phyloP scores from a whole-genome alignment of 2,329 filamentous ascomycete genomes.

The Diaporthe sp. region DNA sequence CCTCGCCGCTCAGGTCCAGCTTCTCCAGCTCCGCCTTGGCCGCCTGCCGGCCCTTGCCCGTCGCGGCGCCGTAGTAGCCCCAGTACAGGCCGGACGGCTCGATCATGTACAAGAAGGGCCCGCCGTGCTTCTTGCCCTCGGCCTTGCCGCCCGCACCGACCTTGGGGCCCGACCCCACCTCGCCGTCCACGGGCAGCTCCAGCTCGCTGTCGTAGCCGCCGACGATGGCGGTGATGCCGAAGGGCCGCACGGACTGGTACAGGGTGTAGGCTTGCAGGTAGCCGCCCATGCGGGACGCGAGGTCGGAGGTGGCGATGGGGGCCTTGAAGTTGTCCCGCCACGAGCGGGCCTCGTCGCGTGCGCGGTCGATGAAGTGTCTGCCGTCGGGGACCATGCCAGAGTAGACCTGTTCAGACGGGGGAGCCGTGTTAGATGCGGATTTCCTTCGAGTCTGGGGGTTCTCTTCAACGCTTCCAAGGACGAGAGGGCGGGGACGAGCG shows the following conservation, averaged over 20 bases:
- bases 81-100: slow-evolving; percentile 97
- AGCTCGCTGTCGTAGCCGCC: slow-evolving; percentile 93
- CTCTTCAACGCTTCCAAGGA: not conserved
- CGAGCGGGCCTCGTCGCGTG: slow-evolving; percentile 90
- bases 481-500: slow-evolving; percentile 52
- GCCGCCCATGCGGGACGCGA: slow-evolving; percentile 93
- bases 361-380: slow-evolving; percentile 93
- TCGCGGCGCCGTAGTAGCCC: slow-evolving; percentile 98
- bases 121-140: slow-evolving; percentile 81
- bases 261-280: slow-evolving; percentile 98
- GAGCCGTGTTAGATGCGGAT: slow-evolving; percentile 15
- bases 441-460: not conserved
- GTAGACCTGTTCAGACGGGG: slow-evolving; percentile 75
- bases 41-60: slow-evolving; percentile 95
- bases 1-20: slow-evolving; percentile 85
- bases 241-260: slow-evolving; percentile 96
- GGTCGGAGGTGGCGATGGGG: slow-evolving; percentile 88
- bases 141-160: slow-evolving; percentile 88
- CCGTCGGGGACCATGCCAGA: slow-evolving; percentile 96
- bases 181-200: slow-evolving; percentile 87
- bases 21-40: slow-evolving; percentile 99
- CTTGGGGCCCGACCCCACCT: slow-evolving; percentile 86
- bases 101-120: slow-evolving; percentile 98
- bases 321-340: slow-evolving; percentile 97
- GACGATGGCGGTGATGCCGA: slow-evolving; percentile 95